phyloP scores from a whole-genome alignment of 352 stramenopile genomes.

The Pythium biforme region DNA sequence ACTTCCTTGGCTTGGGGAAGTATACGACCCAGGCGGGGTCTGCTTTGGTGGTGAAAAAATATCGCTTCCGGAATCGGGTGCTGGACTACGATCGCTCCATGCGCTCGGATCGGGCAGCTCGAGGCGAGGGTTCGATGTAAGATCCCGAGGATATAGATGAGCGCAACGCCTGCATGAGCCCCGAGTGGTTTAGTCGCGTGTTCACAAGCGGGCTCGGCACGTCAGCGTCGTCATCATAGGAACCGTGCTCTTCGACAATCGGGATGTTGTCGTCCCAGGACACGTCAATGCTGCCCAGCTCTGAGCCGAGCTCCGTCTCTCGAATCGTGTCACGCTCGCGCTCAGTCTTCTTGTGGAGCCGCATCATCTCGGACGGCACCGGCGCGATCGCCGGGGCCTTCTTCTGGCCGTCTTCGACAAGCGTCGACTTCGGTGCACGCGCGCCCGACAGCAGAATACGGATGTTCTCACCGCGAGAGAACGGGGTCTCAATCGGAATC shows the following conservation, averaged over 20 bases:
- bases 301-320: slow-evolving; percentile 75
- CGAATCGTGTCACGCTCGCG: slow-evolving; percentile 77
- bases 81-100: slow-evolving; percentile 67
- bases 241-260: slow-evolving; percentile 65
- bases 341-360: slow-evolving; percentile 60
- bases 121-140: slow-evolving; percentile 21
- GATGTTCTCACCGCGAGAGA: slow-evolving; percentile 30
- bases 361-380: slow-evolving; percentile 57
- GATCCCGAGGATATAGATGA: slow-evolving; percentile 37
- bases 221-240: slow-evolving; percentile 43
- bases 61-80: no score
- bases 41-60: neutral
- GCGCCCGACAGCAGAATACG: slow-evolving; percentile 36
- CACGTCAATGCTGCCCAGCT: slow-evolving; percentile 58
- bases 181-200: slow-evolving; percentile 60
- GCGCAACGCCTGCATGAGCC: slow-evolving; percentile 55
- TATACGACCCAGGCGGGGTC: neutral
- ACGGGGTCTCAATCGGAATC: slow-evolving; percentile 59
- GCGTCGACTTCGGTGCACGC: slow-evolving; percentile 64
- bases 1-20: slow-evolving; percentile 9
- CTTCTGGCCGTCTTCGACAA: slow-evolving; percentile 59
- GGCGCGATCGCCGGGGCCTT: slow-evolving; percentile 42
- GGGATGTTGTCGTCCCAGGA: slow-evolving; percentile 77
- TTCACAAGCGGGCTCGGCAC: slow-evolving; percentile 42
- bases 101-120: slow-evolving; percentile 43